Conservation (phyloP, 2,329 filamentous ascomycete species). For the Ophiostoma himal-ulmi region DNA sequence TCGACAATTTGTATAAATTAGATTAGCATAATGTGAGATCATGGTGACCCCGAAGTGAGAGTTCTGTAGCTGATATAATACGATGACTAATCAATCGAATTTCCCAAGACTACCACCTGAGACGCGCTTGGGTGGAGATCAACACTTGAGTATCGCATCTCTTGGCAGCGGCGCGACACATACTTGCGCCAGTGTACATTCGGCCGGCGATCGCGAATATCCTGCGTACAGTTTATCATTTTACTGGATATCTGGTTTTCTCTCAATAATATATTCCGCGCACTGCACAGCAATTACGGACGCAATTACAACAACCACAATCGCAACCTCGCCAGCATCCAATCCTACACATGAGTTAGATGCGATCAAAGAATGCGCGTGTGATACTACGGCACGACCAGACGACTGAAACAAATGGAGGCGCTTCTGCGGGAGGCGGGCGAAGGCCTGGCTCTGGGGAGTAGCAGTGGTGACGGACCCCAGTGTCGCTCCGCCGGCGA, state of each 20-base stretch:
- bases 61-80: not conserved
- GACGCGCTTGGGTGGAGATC: not conserved
- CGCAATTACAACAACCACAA: not conserved
- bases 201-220: not conserved
- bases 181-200: not conserved
- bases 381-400: not conserved
- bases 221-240: not conserved
- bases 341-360: not conserved
- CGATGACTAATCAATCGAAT: not conserved
- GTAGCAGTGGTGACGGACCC: conserved; percentile 26
- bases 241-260: not conserved
- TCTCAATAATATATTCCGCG: too few relatives aligned
- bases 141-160: not conserved
- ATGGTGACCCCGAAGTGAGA: too few relatives aligned
- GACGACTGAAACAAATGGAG: conserved; percentile 29
- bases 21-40: too few relatives aligned
- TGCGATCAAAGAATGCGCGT: not conserved
- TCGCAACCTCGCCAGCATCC: too few relatives aligned
- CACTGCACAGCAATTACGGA: not conserved
- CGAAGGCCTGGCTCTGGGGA: conserved; percentile 29
- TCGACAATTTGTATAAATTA: too few relatives aligned
- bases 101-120: not conserved
- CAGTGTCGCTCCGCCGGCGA: conserved; percentile 41
- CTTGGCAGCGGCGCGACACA: too few relatives aligned
- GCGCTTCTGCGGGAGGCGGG: conserved; percentile 28